phyloP scores from a whole-genome alignment of 2,329 filamentous ascomycete species.

The Exophiala sp. region DNA sequence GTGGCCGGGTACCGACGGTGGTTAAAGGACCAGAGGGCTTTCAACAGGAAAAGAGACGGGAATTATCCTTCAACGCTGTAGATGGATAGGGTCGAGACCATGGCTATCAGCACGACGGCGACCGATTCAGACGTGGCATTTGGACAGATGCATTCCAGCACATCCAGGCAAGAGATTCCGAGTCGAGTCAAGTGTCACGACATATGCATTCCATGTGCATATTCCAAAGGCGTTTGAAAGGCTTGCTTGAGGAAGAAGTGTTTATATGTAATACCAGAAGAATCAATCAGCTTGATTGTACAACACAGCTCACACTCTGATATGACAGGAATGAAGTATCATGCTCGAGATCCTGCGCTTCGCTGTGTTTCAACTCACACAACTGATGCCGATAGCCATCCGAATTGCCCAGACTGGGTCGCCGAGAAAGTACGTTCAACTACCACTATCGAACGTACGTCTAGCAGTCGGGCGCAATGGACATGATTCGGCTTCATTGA shows the following conservation, averaged over 20 bases:
- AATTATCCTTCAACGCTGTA: slow-evolving; percentile 17
- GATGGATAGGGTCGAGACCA: neutral
- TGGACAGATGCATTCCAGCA: no score
- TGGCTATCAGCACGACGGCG: no score
- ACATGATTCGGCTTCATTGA: neutral
- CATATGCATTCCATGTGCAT: neutral
- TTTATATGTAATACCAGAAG: slow-evolving; percentile 19
- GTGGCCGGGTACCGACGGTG: slow-evolving; percentile 87
- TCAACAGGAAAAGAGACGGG: slow-evolving; percentile 73
- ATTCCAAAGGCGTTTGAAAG: neutral
- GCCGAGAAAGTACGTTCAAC: no score
- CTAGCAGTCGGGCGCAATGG: neutral
- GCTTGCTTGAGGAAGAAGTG: neutral
- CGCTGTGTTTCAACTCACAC: no score
- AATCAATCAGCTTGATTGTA: slow-evolving; percentile 20
- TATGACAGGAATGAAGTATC: slow-evolving; percentile 10
- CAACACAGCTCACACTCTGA: slow-evolving; percentile 20
- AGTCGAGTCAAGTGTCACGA: neutral
- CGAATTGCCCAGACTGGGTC: no score
- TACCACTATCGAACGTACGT: no score
- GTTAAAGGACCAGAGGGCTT: slow-evolving; percentile 95
- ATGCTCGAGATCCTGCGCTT: no score
- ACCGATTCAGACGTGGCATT: no score
- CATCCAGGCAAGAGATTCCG: neutral
- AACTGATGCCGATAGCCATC: no score